Conservation (phyloP, 345 rosid species). For the Eucalyptus curtisii region DNA sequence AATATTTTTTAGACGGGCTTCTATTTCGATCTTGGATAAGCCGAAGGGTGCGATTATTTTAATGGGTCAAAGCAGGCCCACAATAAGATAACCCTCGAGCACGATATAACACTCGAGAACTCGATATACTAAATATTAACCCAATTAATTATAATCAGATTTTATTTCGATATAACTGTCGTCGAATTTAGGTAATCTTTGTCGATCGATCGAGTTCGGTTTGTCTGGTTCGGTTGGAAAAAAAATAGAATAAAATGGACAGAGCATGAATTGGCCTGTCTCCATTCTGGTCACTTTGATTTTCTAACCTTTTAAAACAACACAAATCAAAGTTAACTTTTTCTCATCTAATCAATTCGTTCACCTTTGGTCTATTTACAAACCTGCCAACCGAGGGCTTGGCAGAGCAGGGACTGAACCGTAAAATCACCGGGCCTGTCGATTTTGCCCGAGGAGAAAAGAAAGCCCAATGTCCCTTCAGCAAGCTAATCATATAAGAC, state of each 20-base stretch:
- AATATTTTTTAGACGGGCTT: fast-evolving
- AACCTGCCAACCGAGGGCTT: background rate
- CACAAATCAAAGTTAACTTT: background rate
- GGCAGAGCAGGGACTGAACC: background rate
- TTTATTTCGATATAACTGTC: background rate
- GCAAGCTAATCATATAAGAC: background rate
- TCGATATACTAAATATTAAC: background rate
- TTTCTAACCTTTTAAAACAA: background rate
- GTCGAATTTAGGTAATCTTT: background rate
- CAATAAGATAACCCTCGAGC: background rate
- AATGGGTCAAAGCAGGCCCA: too few species aligned
- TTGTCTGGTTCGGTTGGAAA: background rate
- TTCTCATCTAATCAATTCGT: background rate
- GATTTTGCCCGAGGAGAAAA: background rate
- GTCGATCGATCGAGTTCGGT: background rate
- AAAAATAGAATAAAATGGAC: background rate
- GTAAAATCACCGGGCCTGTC: background rate
- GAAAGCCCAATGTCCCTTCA: background rate
- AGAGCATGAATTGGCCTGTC: background rate
- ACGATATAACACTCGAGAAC: background rate
- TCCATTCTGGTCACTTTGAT: background rate
- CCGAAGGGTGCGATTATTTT: background rate
- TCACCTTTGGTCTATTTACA: background rate
- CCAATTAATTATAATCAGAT: background rate
- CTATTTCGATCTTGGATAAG: background rate